These are phyloP conservation scores for Magnaporthiopsis poae DNA, from an alignment of 2,329 filamentous ascomycete species.

Conservation along the genomic window DNA sequence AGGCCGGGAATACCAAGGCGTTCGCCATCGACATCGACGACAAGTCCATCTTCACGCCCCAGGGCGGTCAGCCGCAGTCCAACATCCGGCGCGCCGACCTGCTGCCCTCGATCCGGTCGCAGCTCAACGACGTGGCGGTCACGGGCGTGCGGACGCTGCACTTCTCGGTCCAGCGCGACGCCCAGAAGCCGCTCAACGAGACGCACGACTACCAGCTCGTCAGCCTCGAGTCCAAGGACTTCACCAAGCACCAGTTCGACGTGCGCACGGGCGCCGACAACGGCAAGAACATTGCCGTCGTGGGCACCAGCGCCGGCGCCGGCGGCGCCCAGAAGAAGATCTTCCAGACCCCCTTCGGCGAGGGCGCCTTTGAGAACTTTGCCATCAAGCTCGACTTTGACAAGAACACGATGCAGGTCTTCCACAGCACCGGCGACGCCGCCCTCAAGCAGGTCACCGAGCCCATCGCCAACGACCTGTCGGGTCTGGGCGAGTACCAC, in stretches of 20 bases:
- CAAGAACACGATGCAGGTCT: conserved; percentile 7
- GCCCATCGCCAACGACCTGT: conserved; percentile 3
- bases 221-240: conserved; percentile 6
- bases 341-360: conserved; percentile 3
- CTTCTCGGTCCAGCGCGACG: conserved; percentile 7
- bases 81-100: conserved; percentile 7
- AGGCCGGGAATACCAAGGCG: conserved; percentile 6
- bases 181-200: conserved; percentile 1
- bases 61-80: conserved; percentile 2
- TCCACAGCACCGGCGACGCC: conserved; percentile 5
- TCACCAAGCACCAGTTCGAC: conserved; percentile 4
- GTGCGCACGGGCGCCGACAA: conserved; percentile 7
- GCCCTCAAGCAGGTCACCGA: conserved; percentile 3
- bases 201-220: conserved; percentile 7
- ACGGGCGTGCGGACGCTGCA: conserved; percentile 6
- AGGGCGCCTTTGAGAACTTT: conserved; percentile 5
- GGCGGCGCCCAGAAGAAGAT: background rate
- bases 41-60: conserved; percentile 4
- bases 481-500: conserved; percentile 5
- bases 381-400: conserved; percentile 6
- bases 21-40: conserved; percentile 7
- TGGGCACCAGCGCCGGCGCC: background rate
- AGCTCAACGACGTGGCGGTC: conserved; percentile 6
- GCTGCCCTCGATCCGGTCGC: conserved; percentile 4
- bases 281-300: conserved; percentile 1